A percentile compares a stretch with the other conserved stretches of the same genome.
phyloP scores from a whole-genome alignment of 2,329 filamentous ascomycete genomes.

The Parasarocladium wereldwijsianum region DNA sequence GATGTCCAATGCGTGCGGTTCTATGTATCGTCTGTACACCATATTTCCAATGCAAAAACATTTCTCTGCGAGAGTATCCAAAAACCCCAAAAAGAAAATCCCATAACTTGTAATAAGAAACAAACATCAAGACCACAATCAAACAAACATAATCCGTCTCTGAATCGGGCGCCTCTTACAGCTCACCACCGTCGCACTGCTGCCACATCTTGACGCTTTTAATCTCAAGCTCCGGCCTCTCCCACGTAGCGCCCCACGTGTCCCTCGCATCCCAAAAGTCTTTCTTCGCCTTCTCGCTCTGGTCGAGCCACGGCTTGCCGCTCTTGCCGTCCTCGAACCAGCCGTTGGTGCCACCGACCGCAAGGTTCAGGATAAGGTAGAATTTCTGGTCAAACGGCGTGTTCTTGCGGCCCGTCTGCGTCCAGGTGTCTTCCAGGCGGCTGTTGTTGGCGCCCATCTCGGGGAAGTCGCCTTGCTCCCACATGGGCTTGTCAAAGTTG shows the following conservation, averaged over 20 bases:
- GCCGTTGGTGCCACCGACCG: slow-evolving; percentile 64
- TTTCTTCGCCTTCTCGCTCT: slow-evolving; percentile 46
- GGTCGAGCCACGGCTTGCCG: slow-evolving; percentile 69
- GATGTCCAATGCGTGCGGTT: too few species aligned
- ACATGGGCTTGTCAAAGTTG: slow-evolving; percentile 55
- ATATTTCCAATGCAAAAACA: too few species aligned
- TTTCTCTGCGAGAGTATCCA: too few species aligned
- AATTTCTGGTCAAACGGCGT: slow-evolving; percentile 66
- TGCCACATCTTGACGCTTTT: slow-evolving; percentile 58
- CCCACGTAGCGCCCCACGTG: slow-evolving; percentile 59
- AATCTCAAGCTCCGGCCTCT: slow-evolving; percentile 50
- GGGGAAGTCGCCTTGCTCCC: slow-evolving; percentile 54
- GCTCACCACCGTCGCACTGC: slow-evolving; percentile 46
- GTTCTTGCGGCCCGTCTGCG: slow-evolving; percentile 39
- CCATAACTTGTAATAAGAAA: too few species aligned
- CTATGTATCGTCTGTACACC: too few species aligned
- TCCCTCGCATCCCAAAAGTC: slow-evolving; percentile 63
- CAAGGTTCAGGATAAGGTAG: slow-evolving; percentile 62
- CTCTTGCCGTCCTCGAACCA: slow-evolving; percentile 65
- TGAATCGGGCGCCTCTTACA: slow-evolving; percentile 16
- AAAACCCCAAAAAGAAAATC: too few species aligned
- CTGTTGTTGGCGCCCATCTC: slow-evolving; percentile 50
- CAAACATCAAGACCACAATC: too few species aligned
- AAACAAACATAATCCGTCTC: too few species aligned
- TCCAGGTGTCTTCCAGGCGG: slow-evolving; percentile 49